Conservation (phyloP, 2,329 filamentous ascomycete species). For the Claviceps maximensis region DNA sequence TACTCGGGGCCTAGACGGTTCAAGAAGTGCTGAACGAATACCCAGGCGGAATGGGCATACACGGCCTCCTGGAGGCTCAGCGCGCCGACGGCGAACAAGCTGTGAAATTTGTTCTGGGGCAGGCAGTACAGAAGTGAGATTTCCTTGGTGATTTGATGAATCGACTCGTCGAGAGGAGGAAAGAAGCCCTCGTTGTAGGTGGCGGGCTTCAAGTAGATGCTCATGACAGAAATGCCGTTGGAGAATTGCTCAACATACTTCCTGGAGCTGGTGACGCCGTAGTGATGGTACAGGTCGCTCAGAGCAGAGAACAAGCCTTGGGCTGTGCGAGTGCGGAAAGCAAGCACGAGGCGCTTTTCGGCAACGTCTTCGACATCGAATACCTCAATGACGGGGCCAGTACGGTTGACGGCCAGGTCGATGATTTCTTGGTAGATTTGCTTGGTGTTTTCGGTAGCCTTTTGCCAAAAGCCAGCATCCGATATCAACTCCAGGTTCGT, state of each 20-base stretch:
- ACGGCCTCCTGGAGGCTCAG: constrained; percentile 93
- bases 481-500: constrained; percentile 84
- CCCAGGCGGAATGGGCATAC: constrained; percentile 94
- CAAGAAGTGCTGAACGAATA: constrained; percentile 95
- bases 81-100: constrained; percentile 71
- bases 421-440: constrained; percentile 93
- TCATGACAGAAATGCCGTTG: constrained; percentile 96
- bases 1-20: constrained; percentile 92
- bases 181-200: constrained; percentile 40
- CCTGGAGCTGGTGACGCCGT: constrained; percentile 85
- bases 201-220: constrained; percentile 75
- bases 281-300: constrained; percentile 96
- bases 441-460: constrained; percentile 92
- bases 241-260: constrained; percentile 99
- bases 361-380: constrained; percentile 86
- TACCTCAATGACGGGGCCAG: constrained; percentile 92
- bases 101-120: constrained; percentile 91
- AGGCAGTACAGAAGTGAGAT: constrained; percentile 95
- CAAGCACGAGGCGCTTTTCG: constrained; percentile 89
- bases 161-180: constrained; percentile 83
- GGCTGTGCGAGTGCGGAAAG: constrained; percentile 86
- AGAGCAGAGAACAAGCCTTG: constrained; percentile 89
- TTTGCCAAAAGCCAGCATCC: constrained; percentile 87
- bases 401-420: constrained; percentile 66
- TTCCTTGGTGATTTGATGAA: constrained; percentile 98